These are phyloP conservation scores for Kodamaea leandrae DNA, from an alignment of 805 yeast species.

Conservation along the genomic window DNA sequence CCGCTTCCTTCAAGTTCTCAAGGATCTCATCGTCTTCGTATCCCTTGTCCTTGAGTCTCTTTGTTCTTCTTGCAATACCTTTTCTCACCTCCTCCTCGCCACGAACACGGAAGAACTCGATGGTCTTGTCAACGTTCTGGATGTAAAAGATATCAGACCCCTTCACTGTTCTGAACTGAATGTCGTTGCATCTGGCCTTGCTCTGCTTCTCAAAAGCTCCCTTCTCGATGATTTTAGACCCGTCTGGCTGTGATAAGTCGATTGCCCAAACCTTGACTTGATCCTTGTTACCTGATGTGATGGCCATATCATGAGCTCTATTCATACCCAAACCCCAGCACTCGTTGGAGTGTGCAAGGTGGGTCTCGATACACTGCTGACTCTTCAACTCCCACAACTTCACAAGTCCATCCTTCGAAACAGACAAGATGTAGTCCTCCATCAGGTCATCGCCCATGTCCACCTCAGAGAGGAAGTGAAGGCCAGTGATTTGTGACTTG, in stretches of 20 bases:
- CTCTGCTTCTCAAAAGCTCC: conserved; percentile 77
- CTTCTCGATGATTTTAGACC: conserved; percentile 46
- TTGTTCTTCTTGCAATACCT: conserved; percentile 73
- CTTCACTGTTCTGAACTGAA: conserved; percentile 45
- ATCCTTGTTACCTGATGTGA: conserved; percentile 78
- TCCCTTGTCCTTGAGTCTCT: conserved; percentile 75
- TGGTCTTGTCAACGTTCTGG: conserved; percentile 76
- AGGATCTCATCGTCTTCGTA: conserved; percentile 54
- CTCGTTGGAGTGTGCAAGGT: conserved; percentile 88
- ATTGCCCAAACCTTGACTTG: conserved; percentile 82
- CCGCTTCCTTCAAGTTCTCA: conserved; percentile 39
- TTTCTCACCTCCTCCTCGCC: conserved; percentile 72
- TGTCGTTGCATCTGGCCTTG: conserved; percentile 62
- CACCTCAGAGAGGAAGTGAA: conserved; percentile 46
- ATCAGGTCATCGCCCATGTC: conserved; percentile 41
- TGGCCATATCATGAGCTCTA: conserved; percentile 38
- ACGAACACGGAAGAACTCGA: conserved; percentile 79
- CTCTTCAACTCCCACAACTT: conserved; percentile 92
- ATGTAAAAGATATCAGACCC: conserved; percentile 50
- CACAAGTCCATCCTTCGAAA: conserved; percentile 85
- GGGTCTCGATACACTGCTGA: conserved; percentile 91
- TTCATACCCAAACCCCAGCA: conserved; percentile 79
- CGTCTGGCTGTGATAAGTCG: conserved; percentile 52
- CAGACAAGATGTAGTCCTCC: conserved; percentile 71
- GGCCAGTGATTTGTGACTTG: conserved; percentile 81